Percentiles rank a stretch among this genome's conserved stretches.
Conservation (phyloP, 805 yeast species). For the Maudiozyma pseudohumilis region DNA sequence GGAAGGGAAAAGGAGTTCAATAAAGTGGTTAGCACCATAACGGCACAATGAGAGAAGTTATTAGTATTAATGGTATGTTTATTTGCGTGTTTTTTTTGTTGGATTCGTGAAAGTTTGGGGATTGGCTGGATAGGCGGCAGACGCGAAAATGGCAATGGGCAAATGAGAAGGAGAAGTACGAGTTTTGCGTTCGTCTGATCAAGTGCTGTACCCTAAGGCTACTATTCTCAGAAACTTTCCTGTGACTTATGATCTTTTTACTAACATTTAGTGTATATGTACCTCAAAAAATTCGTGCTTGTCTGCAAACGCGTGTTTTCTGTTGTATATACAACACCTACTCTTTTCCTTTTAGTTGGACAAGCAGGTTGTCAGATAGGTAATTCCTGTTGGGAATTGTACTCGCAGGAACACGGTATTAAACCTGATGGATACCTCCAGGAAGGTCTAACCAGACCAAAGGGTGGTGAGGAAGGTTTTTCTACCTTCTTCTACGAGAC, state of each 20-base stretch:
- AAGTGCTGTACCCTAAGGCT: not conserved
- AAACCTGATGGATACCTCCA: constrained; percentile 86
- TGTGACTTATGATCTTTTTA: not conserved
- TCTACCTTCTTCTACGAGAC: constrained; percentile 95
- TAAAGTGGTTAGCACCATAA: not conserved
- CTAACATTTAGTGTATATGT: not conserved
- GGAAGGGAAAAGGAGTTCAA: too few species aligned
- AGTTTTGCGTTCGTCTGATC: too few species aligned
- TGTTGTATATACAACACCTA: not conserved
- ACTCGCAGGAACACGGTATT: constrained; percentile 95
- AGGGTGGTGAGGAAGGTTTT: constrained; percentile 94
- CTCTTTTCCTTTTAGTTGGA: constrained; percentile 33
- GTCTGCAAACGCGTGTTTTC: not conserved
- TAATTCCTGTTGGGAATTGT: constrained; percentile 97
- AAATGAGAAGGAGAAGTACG: too few species aligned
- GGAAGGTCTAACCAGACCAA: constrained; percentile 72
- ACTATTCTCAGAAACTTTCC: not conserved
- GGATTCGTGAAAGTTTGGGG: too few species aligned
- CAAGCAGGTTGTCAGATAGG: constrained; percentile 99
- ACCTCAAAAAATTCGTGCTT: too few species aligned
- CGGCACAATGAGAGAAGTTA: constrained; percentile 73
- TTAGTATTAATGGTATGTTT: constrained; percentile 51
- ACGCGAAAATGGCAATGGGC: too few species aligned
- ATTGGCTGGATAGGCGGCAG: too few species aligned
- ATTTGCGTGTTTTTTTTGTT: not conserved